Evolutionary conservation across 306 rosid genomes (phyloP).

Genomic region (Delonix regia): DNA sequence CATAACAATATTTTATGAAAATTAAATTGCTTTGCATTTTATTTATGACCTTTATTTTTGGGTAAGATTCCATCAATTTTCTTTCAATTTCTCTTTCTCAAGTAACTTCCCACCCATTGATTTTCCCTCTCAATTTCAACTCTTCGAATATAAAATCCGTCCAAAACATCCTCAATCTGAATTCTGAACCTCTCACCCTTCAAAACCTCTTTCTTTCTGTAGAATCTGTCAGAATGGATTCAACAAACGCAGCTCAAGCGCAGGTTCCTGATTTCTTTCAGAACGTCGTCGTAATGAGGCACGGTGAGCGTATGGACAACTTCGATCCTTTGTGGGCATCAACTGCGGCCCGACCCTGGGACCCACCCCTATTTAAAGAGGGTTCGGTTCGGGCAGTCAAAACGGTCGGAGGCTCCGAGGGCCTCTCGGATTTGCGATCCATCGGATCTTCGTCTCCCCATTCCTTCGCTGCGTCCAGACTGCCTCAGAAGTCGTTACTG

Average conservation of each 20-base stretch:
- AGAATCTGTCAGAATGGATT: slow-evolving; percentile 30
- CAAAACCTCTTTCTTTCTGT: background rate
- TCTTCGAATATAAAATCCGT: background rate
- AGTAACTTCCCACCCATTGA: background rate
- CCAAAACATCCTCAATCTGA: background rate
- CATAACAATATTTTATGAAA: too few species aligned
- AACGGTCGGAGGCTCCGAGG: slow-evolving; percentile 54
- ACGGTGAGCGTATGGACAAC: slow-evolving; percentile 83
- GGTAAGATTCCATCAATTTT: background rate
- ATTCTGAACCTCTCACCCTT: background rate
- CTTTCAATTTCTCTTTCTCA: background rate
- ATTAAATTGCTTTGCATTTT: too few species aligned
- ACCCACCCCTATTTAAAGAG: slow-evolving; percentile 63
- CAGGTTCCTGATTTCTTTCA: slow-evolving; percentile 44
- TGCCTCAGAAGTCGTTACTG: slow-evolving; percentile 52
- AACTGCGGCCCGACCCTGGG: slow-evolving; percentile 72
- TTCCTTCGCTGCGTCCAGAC: slow-evolving; percentile 89
- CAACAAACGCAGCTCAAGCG: background rate
- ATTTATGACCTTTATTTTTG: too few species aligned
- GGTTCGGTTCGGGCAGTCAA: slow-evolving; percentile 60
- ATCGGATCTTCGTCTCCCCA: slow-evolving; percentile 79
- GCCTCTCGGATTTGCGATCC: slow-evolving; percentile 58
- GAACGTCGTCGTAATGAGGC: slow-evolving; percentile 81
- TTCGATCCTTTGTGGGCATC: slow-evolving; percentile 57
- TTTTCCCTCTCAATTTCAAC: background rate